A percentile compares a stretch with the other conserved stretches of the same genome.
phyloP scores from a whole-genome alignment of 2,329 filamentous ascomycete genomes.

The Zymoseptoria ardabiliae region DNA sequence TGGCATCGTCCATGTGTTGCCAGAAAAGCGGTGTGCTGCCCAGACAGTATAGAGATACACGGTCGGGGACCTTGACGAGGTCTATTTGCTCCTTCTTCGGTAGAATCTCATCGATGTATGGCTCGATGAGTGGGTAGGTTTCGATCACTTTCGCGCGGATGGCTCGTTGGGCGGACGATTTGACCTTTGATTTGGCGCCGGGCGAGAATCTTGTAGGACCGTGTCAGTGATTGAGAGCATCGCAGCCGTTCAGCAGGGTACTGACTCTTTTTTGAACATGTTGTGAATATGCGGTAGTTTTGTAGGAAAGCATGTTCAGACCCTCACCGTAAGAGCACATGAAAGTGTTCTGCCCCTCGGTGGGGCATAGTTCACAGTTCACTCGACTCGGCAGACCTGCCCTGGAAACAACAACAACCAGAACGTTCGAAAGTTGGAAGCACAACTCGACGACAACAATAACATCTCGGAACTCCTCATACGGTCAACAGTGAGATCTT shows the following conservation, averaged over 20 bases:
- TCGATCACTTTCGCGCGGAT: conserved; percentile 76
- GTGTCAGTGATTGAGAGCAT: conserved; percentile 2
- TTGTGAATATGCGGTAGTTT: background rate
- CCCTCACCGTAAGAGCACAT: background rate
- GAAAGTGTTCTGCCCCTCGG: background rate
- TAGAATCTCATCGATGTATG: conserved; percentile 86
- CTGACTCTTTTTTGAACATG: conserved; percentile 94
- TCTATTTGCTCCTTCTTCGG: conserved; percentile 91
- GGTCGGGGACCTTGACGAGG: conserved; percentile 88
- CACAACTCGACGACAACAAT: background rate
- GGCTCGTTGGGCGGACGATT: conserved; percentile 85
- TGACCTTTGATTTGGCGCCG: conserved; percentile 88
- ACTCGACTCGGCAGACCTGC: background rate
- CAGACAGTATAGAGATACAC: conserved; percentile 80
- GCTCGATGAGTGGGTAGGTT: conserved; percentile 77
- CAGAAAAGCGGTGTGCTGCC: conserved; percentile 77
- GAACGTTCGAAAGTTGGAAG: background rate
- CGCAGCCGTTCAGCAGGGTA: conserved; percentile 10
- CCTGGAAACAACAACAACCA: background rate
- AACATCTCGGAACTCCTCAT: background rate
- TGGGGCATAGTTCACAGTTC: background rate
- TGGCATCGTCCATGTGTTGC: conserved; percentile 68
- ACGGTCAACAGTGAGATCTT: background rate
- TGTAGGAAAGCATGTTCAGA: background rate
- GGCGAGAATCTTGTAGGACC: conserved; percentile 56